phyloP scores from a whole-genome alignment of 495 filamentous ascomycete species.

The Penicillium roqueforti region DNA sequence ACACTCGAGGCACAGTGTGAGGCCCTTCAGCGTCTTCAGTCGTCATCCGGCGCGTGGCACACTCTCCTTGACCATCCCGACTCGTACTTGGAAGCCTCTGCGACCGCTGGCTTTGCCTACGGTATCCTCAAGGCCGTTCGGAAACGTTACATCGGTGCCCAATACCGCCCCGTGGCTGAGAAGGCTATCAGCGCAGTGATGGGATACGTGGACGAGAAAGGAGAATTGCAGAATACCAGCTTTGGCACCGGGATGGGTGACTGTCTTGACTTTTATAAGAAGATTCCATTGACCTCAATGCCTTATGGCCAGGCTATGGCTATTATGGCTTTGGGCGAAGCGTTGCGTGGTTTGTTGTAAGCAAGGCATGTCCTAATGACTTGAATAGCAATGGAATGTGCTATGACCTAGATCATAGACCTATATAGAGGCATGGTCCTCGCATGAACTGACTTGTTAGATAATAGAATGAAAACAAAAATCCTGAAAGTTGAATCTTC shows the following conservation, averaged over 20 bases:
- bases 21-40: slow-evolving; percentile 54
- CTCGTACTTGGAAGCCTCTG: slow-evolving; percentile 66
- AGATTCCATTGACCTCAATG: slow-evolving; percentile 67
- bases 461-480: neutral
- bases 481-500: neutral
- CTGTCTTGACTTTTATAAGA: slow-evolving; percentile 62
- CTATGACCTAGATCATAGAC: neutral
- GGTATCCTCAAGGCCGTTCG: slow-evolving; percentile 67
- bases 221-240: slow-evolving; percentile 64
- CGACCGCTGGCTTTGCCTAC: slow-evolving; percentile 71
- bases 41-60: slow-evolving; percentile 56
- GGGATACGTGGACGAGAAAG: slow-evolving; percentile 52
- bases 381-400: neutral
- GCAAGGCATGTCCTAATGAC: neutral
- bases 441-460: neutral
- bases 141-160: slow-evolving; percentile 57
- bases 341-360: slow-evolving; percentile 38
- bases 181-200: slow-evolving; percentile 59
- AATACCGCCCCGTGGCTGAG: slow-evolving; percentile 49
- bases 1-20: slow-evolving; percentile 60
- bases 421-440: neutral
- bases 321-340: slow-evolving; percentile 66
- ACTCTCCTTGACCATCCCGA: slow-evolving; percentile 61
- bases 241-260: slow-evolving; percentile 72
- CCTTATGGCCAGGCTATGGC: slow-evolving; percentile 78